Evolutionary conservation across 257 asterid species (phyloP), one percentile per base, ranked within the genome.

Genomic region (Haberlea rhodopensis): DNA sequence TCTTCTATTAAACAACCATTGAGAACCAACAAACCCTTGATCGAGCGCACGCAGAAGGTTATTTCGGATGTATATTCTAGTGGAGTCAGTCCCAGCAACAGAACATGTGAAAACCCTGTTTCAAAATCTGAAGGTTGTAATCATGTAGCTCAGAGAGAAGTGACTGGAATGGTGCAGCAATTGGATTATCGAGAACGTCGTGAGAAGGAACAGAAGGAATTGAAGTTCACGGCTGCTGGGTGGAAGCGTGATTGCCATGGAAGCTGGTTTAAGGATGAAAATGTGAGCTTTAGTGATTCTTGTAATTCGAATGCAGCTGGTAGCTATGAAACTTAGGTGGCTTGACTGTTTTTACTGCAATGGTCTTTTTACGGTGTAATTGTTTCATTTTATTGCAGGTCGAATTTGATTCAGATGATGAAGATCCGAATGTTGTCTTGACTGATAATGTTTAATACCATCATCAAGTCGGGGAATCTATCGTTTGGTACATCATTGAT

Each of bases 341-440:
- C 27, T 48, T 60, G 5, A 34, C 45, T 23, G 11, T 46, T 53
- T 56, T 67, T 56, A 8, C 6, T 64, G 55, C 34, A 29, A 29
- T 53, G 9, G 26, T 10, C 22, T 69, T 10, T 22, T 20, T 52
- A 60, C 4, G 40, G 13, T 37, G 23, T 56, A 28, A 24, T 34
- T 11, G 29, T 63, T 67, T 66, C 23, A 60, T 52, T 68, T 71
- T 68, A 27, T 75, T 76, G 79, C 82, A 86, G 95, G 96, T 80
- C 15, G 95, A 88, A 71, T 88, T 88, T 63, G 96, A 86, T 71
- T 88, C 96, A 20, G 96, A 84, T 62, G 96, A 88, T 74, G 96
- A 88, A 77, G 90, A 88, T 76, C 95, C 96, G 6, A 88, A 88
- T 56, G 24, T 76, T 31, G 80, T 71, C 74, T 79, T 67, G 46